These are phyloP conservation scores for Scedosporium dehoogii DNA, from an alignment of 2,329 filamentous ascomycete species.

Conservation along the genomic window DNA sequence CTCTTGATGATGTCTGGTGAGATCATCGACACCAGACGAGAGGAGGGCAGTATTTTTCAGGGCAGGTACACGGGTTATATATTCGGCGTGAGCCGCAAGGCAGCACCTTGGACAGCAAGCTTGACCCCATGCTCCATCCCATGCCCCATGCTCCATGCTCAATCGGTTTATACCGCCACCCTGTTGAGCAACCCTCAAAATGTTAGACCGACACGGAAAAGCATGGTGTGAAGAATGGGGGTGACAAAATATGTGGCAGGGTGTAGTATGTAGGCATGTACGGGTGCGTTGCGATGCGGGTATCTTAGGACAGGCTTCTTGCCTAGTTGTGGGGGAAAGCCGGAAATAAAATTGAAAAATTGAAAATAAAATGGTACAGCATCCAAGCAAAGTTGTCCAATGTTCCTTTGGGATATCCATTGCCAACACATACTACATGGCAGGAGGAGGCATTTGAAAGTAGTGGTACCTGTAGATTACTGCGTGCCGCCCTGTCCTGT, in stretches of 20 bases:
- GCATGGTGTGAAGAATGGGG: not conserved
- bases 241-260: conserved; percentile 1
- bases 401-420: not conserved
- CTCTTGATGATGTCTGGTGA: not conserved
- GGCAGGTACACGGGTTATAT: not conserved
- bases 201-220: not conserved
- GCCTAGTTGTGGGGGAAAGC: not conserved
- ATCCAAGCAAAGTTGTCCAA: not conserved
- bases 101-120: not conserved
- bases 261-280: not conserved
- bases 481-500: too few relatives aligned
- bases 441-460: not conserved
- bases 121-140: not conserved
- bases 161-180: not conserved
- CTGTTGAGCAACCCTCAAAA: not conserved
- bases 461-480: not conserved
- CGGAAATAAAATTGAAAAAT: not conserved
- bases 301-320: not conserved
- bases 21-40: not conserved
- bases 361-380: not conserved
- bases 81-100: not conserved
- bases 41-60: not conserved
- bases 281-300: not conserved
- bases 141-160: not conserved
- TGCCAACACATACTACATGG: conserved; percentile 1